Evolutionary conservation across 2,329 filamentous ascomycete species (phyloP), one percentile per base, ranked within the genome.

Genomic region (Cryphonectria parasitica): DNA sequence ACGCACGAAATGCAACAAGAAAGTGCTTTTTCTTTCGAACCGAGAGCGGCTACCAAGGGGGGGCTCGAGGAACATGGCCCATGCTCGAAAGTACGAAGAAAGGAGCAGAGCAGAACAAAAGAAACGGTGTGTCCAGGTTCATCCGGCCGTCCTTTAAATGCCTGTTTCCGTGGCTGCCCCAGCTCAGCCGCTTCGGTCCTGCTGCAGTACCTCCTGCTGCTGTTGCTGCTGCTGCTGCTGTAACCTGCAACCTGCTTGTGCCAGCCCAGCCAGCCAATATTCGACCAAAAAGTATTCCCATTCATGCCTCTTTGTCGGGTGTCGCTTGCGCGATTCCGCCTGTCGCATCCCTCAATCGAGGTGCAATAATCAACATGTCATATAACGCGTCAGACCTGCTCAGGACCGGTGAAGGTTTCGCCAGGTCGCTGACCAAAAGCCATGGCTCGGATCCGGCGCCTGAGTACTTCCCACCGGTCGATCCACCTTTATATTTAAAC

Each of bases 351-450:
- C 22, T 49, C 45, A 19, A 25, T 64, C n/a, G n/a, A 43, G 41
- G 36, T 43, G 25, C 39, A 15, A 25, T 67, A 54, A 39, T 68
- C 58, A 41, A 41, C 39, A 68, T 28, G 41, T 31, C 49, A 34
- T n/a, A 39, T 39, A 43, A 28, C 36, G 61, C 36, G 66, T 62
- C 28, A 68, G 65, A 62, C 43, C 66, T 62, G 31, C 66, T n/a
- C 25, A 43, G 31, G 60, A 68, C 66, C 66, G 66, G 66, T 68
- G 66, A 68, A 64, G 43, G 28, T 19, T 34, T 17, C 61, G 13
- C 10, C 41, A 43, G 19, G 41, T 25, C n/a, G 34, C 7, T 41
- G n/a, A 28, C 36, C 36, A 41, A 45, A 64, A 64, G 41, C 61
- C 61, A 64, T 45, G 36, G 25, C 56, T 31, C 54, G 25, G 41